Evolutionary conservation across 495 filamentous ascomycete species (phyloP), one percentile per base, ranked within the genome.

Genomic region (Podospora pseudoanserina): DNA sequence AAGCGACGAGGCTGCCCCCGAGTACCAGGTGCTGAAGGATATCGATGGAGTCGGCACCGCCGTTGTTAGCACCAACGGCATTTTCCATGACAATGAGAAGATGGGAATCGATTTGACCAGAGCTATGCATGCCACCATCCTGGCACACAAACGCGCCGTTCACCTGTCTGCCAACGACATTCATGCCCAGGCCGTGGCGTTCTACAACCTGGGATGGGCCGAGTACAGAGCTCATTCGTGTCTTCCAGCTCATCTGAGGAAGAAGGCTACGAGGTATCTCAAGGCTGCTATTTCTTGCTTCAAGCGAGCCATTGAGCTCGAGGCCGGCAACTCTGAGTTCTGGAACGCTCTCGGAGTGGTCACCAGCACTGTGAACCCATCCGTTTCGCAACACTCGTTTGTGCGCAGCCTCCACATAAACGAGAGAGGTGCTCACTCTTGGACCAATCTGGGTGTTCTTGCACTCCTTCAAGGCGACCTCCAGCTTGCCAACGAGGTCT

Each of bases 301-400:
- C 86, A 99, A 98, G 79, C 85, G 92, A 63, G 91, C 96, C 4
- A 98, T 99, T 73, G 96, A 98, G 78, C 80, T 97, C 2, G 95
- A 99, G 76, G 90, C 96, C 6, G 91, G 93, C 32, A 99, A 98
- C 74, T 82, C 93, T 0, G 95, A 99, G 72, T 99, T 98, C 78
- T 99, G 95, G 95, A 97, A 97, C 76, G 88, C 95, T 3, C 86
- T 99, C 23, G 95, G 94, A 23, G 92, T 97, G 6, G 91, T 91
- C 18, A 98, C 95, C 2, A 91, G 90, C 57, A 85, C 83, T 53
- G 81, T 97, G 72, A 97, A 92, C 74, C 90, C 92, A 0, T 90
- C 90, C 67, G 91, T 98, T 2, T 88, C 96, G 0, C 95, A 99
- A 78, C 95, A 99, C 79, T 86, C 95, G 0, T 92, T 99, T 70